These are phyloP conservation scores for Aspergillus bombycis DNA, from an alignment of 2,329 filamentous ascomycete species.

Conservation along the genomic window DNA sequence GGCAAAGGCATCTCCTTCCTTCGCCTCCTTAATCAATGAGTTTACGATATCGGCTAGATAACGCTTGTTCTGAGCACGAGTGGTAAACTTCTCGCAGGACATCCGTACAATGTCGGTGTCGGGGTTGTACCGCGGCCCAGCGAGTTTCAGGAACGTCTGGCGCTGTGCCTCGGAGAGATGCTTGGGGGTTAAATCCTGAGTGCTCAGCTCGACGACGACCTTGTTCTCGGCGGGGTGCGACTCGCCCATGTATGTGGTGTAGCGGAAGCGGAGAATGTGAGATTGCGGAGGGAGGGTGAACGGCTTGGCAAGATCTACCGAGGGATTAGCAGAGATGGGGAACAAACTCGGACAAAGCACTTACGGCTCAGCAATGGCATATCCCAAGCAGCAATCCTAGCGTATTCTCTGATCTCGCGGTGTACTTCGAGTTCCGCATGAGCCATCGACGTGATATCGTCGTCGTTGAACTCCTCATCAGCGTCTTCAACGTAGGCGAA, in stretches of 20 bases:
- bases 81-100: conserved; percentile 84
- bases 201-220: conserved; percentile 88
- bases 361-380: conserved; percentile 87
- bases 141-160: conserved; percentile 84
- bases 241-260: conserved; percentile 96
- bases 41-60: conserved; percentile 80
- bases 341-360: conserved; percentile 34
- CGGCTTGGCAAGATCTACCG: conserved; percentile 77
- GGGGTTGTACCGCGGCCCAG: conserved; percentile 85
- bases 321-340: neutral
- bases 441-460: conserved; percentile 80
- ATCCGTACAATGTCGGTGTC: conserved; percentile 80
- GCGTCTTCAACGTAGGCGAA: conserved; percentile 53
- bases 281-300: conserved; percentile 70
- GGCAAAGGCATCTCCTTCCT: conserved; percentile 80
- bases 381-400: conserved; percentile 88
- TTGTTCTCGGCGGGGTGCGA: conserved; percentile 88
- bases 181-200: conserved; percentile 64
- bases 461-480: conserved; percentile 65
- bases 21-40: conserved; percentile 73
- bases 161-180: conserved; percentile 68
- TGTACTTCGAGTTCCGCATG: conserved; percentile 88
- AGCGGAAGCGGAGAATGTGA: conserved; percentile 86
- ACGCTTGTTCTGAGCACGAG: conserved; percentile 95
- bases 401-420: conserved; percentile 85